A percentile compares a stretch with the other conserved stretches of the same genome.
phyloP scores from a whole-genome alignment of 1,284 basidiomycete genomes.

The Amylostereum areolatum region DNA sequence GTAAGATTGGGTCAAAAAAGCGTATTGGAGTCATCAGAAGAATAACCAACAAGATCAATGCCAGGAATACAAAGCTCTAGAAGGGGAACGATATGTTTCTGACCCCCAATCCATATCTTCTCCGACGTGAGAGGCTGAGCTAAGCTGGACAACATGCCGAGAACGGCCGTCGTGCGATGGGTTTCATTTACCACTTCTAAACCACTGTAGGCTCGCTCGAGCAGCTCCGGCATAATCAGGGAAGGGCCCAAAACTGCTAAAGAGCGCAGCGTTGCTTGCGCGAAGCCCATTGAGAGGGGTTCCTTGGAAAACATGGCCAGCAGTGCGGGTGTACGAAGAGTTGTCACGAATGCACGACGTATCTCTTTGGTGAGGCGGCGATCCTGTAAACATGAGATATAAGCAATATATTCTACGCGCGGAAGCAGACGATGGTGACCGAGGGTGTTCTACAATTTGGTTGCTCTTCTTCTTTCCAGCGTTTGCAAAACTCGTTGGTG shows the following conservation, averaged over 20 bases:
- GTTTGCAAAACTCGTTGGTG: conserved; percentile 75
- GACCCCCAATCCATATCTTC: conserved; percentile 76
- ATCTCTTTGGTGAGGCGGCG: conserved; percentile 81
- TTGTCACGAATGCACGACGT: conserved; percentile 77
- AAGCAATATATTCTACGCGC: too few relatives aligned
- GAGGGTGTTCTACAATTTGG: conserved; percentile 77
- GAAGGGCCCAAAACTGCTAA: conserved; percentile 82
- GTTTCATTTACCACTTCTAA: conserved; percentile 95
- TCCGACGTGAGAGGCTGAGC: conserved; percentile 78
- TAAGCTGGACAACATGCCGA: conserved; percentile 83
- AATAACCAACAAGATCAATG: conserved; percentile 67
- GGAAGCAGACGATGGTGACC: conserved; percentile 26
- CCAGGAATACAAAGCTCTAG: conserved; percentile 90
- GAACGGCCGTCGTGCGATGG: conserved; percentile 85
- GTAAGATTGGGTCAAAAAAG: conserved; percentile 6
- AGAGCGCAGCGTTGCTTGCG: conserved; percentile 66
- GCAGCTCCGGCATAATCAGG: conserved; percentile 86
- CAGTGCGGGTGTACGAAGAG: conserved; percentile 83
- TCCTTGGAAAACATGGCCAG: conserved; percentile 97
- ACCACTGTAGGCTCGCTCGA: conserved; percentile 89
- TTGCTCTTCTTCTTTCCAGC: conserved; percentile 80
- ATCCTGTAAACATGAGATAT: conserved; percentile 29
- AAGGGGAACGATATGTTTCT: conserved; percentile 85
- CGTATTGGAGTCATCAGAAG: neutral
- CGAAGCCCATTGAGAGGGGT: conserved; percentile 55